Conservation (phyloP, 805 yeast species). For the Schwanniomyces polymorphus region DNA sequence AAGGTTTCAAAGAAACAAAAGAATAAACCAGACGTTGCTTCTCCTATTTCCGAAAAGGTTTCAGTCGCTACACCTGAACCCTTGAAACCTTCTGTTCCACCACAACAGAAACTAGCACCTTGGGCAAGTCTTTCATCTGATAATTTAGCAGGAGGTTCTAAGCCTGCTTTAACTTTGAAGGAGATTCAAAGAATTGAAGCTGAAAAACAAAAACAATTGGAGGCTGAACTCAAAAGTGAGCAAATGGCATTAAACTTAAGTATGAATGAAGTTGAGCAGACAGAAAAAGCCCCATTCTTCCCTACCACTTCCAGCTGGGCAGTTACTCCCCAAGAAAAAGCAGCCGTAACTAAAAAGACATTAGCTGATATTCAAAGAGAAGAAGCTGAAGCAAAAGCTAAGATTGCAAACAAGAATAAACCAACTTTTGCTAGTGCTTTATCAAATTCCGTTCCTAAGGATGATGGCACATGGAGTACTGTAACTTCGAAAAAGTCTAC, state of each 20-base stretch:
- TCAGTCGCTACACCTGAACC: conserved; percentile 8
- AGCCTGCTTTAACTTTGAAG: conserved; percentile 47
- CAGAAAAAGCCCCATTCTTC: conserved; percentile 22
- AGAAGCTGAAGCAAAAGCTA: conserved; percentile 42
- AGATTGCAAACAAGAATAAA: conserved; percentile 13
- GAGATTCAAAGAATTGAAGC: conserved; percentile 54
- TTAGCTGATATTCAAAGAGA: conserved; percentile 64
- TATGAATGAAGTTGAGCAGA: conserved; percentile 20
- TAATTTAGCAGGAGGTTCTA: conserved; percentile 10
- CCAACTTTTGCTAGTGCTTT: conserved; percentile 34
- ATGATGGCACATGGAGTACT: conserved; percentile 44
- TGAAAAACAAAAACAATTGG: conserved; percentile 41
- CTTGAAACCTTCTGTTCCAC: conserved; percentile 14
- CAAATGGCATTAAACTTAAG: conserved; percentile 23
- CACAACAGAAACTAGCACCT: conserved; percentile 42
- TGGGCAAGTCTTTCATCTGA: conserved; percentile 46
- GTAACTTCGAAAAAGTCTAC: conserved; percentile 39
- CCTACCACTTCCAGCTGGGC: conserved; percentile 50
- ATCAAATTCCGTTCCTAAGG: conserved; percentile 26
- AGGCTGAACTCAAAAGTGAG: conserved; percentile 29
- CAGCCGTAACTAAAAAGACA: conserved; percentile 43
- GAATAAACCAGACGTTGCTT: neutral
- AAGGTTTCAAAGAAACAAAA: neutral
- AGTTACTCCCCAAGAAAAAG: conserved; percentile 11
- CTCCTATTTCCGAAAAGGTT: neutral